phyloP scores from a whole-genome alignment of 2,329 filamentous ascomycete species.

The Xylariales sp. region DNA sequence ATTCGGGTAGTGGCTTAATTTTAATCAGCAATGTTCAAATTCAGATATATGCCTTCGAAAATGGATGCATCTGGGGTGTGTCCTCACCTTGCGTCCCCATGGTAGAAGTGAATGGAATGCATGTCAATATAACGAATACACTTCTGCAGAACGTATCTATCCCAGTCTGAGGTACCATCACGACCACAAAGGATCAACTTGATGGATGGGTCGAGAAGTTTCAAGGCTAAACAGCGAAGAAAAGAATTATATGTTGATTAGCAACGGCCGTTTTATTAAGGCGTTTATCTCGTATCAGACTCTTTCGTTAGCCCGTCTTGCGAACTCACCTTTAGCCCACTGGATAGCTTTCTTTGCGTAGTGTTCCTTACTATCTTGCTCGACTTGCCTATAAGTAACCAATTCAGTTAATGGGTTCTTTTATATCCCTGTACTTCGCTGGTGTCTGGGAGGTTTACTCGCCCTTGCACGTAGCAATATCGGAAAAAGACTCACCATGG shows the following conservation, averaged over 20 bases:
- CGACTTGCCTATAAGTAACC: constrained; percentile 32
- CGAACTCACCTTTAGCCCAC: constrained; percentile 57
- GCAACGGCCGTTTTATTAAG: no score
- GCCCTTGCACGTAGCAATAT: background rate
- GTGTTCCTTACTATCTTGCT: constrained; percentile 64
- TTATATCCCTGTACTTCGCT: no score
- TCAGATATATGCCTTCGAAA: no score
- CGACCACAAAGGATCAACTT: constrained; percentile 71
- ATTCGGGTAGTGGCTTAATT: constrained; percentile 4
- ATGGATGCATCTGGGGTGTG: no score
- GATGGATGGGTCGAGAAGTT: constrained; percentile 66
- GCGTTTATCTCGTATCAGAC: no score
- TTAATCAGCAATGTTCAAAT: no score
- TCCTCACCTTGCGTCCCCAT: constrained; percentile 3
- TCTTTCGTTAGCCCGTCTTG: no score
- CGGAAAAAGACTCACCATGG: constrained; percentile 57
- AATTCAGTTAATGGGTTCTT: no score
- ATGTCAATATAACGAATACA: constrained; percentile 68
- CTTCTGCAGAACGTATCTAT: constrained; percentile 67
- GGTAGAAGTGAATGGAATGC: constrained; percentile 76
- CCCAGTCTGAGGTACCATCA: constrained; percentile 66
- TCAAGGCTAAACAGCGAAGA: constrained; percentile 43
- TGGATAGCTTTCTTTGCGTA: constrained; percentile 66
- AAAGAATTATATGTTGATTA: background rate
- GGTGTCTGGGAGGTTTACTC: no score